Conservation (phyloP, 495 filamentous ascomycete species). For the Aspergillus nanangensis region DNA sequence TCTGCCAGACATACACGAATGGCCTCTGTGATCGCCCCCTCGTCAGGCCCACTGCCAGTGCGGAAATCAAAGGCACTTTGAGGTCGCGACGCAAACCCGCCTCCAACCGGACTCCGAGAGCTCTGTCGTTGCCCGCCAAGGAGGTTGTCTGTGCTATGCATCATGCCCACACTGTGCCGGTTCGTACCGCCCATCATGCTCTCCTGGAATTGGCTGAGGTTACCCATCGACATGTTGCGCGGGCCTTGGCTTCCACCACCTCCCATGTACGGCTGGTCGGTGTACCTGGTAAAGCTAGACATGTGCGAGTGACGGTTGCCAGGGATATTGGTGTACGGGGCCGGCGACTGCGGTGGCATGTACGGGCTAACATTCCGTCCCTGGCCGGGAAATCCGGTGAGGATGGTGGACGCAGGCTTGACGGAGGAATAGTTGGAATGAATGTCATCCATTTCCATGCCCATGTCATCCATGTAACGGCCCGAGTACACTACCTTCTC, state of each 20-base stretch:
- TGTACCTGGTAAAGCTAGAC: constrained; percentile 51
- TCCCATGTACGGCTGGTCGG: constrained; percentile 39
- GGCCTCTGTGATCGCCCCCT: constrained; percentile 69
- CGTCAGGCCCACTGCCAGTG: constrained; percentile 62
- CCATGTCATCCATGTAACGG: constrained; percentile 58
- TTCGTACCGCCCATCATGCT: constrained; percentile 35
- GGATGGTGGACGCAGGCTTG: constrained; percentile 85
- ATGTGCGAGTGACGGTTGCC: constrained; percentile 53
- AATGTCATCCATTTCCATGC: constrained; percentile 96
- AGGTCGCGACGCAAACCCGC: constrained; percentile 49
- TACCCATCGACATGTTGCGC: constrained; percentile 59
- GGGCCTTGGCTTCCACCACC: constrained; percentile 30
- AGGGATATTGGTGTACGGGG: constrained; percentile 53
- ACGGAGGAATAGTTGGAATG: constrained; percentile 93
- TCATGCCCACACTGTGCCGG: constrained; percentile 43
- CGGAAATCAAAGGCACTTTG: constrained; percentile 69
- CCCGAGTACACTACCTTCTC: constrained; percentile 59
- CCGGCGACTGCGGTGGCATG: constrained; percentile 78
- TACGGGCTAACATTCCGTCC: constrained; percentile 52
- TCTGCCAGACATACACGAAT: constrained; percentile 80
- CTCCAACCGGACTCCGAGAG: constrained; percentile 51
- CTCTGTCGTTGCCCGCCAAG: constrained; percentile 43
- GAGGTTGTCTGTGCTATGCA: constrained; percentile 60
- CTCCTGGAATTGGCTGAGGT: constrained; percentile 54
- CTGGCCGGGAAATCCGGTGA: constrained; percentile 76